These are phyloP conservation scores for Coemansia reversa DNA, from an alignment of 192 early-diverging fungal species.

Conservation along the genomic window DNA sequence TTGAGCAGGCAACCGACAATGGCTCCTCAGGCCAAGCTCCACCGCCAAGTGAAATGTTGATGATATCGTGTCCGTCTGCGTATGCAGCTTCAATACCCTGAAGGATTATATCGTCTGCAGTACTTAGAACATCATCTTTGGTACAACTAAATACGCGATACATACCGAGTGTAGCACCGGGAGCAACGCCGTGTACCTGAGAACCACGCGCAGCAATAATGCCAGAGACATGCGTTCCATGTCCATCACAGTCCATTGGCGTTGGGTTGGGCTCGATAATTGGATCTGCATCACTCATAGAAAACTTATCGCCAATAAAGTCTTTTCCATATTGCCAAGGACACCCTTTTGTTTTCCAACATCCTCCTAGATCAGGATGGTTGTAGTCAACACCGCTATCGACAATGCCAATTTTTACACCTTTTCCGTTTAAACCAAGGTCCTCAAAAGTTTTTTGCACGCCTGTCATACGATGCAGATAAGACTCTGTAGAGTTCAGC, in stretches of 20 bases:
- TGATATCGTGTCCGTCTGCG: constrained; percentile 54
- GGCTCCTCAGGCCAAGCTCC: constrained; percentile 59
- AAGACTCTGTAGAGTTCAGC: constrained; percentile 15
- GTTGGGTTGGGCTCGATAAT: constrained; percentile 56
- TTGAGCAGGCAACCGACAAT: constrained; percentile 47
- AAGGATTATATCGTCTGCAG: constrained; percentile 57
- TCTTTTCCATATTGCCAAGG: constrained; percentile 60
- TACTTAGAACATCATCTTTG: constrained; percentile 19
- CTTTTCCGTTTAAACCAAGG: constrained; percentile 57
- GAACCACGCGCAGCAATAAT: constrained; percentile 53
- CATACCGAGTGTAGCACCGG: constrained; percentile 62
- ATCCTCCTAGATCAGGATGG: constrained; percentile 64
- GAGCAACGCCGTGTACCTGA: constrained; percentile 63
- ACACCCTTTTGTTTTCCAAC: constrained; percentile 57
- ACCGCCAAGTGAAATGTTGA: constrained; percentile 68
- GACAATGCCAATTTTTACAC: constrained; percentile 63
- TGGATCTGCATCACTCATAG: constrained; percentile 23
- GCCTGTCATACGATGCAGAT: constrained; percentile 54
- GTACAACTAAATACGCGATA: constrained; percentile 65
- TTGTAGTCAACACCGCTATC: constrained; percentile 67
- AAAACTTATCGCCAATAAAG: constrained; percentile 61
- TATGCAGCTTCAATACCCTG: constrained; percentile 58
- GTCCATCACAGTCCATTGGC: constrained; percentile 59
- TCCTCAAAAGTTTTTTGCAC: constrained; percentile 47
- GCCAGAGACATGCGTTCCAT: constrained; percentile 67